These are phyloP conservation scores for Papilionanthe hybrid DNA, from an alignment of 116 monocot species.

Conservation along the genomic window DNA sequence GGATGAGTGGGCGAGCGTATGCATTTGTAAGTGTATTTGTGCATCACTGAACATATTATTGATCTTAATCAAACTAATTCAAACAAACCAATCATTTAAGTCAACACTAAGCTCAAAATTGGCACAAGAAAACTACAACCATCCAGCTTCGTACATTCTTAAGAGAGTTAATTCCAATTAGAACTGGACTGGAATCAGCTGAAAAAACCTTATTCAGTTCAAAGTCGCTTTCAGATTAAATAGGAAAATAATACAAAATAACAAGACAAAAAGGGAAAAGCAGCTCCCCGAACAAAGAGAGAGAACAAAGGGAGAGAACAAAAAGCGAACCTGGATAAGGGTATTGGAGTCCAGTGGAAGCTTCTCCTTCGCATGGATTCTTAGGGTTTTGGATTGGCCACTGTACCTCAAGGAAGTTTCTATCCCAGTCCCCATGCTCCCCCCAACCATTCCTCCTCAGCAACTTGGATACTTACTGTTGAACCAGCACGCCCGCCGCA, in stretches of 20 bases:
- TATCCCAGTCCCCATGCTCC: slow-evolving; percentile 18
- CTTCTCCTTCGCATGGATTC: slow-evolving; percentile 62
- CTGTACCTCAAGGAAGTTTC: slow-evolving; percentile 44
- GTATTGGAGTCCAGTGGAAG: slow-evolving; percentile 32
- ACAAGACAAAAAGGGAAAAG: neutral
- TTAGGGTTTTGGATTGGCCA: slow-evolving; percentile 29
- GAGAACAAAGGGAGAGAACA: neutral
- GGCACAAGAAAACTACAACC: no score
- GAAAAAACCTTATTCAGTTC: no score
- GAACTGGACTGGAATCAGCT: no score
- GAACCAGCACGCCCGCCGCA: neutral
- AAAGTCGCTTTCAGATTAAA: neutral
- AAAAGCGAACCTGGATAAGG: slow-evolving; percentile 37
- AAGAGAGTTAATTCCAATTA: no score
- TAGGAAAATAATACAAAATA: neutral
- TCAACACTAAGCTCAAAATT: no score
- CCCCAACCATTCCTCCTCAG: slow-evolving; percentile 1
- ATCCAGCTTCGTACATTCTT: no score
- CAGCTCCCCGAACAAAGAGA: neutral
- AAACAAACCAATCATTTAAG: no score
- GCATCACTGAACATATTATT: no score
- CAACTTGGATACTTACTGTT: neutral
- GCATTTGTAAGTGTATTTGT: no score
- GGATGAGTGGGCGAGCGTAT: no score
- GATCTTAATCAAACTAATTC: no score